Conservation (phyloP, 768 basidiomycete species). For the Termitomyces eurrhizus region DNA sequence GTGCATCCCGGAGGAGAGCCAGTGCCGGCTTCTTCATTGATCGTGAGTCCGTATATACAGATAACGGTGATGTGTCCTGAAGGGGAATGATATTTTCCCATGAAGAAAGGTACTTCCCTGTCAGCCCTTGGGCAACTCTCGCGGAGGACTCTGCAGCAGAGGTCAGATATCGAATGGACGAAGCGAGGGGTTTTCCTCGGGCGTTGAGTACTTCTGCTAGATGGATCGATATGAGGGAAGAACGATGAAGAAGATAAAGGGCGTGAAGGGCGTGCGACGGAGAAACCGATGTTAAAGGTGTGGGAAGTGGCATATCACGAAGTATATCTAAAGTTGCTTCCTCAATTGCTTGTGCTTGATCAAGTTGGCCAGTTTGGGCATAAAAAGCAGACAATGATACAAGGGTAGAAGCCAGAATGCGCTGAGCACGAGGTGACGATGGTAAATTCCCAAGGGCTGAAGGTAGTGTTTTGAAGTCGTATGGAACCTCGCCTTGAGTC, state of each 20-base stretch:
- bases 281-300: constrained; percentile 38
- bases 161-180: constrained; percentile 53
- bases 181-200: constrained; percentile 31
- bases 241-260: constrained; percentile 66
- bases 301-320: constrained; percentile 47
- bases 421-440: constrained; percentile 58
- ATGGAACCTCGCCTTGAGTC: constrained; percentile 27
- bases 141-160: constrained; percentile 68
- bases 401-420: constrained; percentile 55
- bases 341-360: constrained; percentile 53
- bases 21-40: constrained; percentile 53
- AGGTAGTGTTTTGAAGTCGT: constrained; percentile 15
- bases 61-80: constrained; percentile 32
- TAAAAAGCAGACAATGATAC: constrained; percentile 73
- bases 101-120: constrained; percentile 33
- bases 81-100: constrained; percentile 28
- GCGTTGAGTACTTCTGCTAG: constrained; percentile 70
- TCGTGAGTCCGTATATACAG: constrained; percentile 41
- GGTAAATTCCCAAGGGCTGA: constrained; percentile 39
- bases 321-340: constrained; percentile 53
- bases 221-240: constrained; percentile 69
- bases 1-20: constrained; percentile 62
- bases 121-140: constrained; percentile 53
- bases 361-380: constrained; percentile 53
- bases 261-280: constrained; percentile 60